Percentiles rank a stretch among this genome's conserved stretches.
phyloP scores from a whole-genome alignment of 768 basidiomycete genomes.

The Steccherinum ochraceum region DNA sequence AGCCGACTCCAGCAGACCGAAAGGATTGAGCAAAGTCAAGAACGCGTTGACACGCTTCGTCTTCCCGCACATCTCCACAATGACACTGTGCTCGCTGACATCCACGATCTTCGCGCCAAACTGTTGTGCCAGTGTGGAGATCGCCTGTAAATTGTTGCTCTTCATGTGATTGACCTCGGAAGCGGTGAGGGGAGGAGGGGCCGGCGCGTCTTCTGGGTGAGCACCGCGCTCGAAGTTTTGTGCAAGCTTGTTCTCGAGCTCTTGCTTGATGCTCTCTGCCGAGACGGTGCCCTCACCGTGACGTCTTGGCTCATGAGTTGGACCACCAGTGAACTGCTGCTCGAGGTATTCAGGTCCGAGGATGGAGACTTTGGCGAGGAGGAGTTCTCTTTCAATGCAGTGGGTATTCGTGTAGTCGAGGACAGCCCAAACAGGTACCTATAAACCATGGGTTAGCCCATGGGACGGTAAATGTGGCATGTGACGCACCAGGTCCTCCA shows the following conservation, averaged over 20 bases:
- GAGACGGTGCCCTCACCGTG: constrained; percentile 14
- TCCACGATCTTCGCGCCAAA: constrained; percentile 94
- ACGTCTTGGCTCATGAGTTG: constrained; percentile 70
- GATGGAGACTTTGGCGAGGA: constrained; percentile 95
- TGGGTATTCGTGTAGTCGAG: constrained; percentile 94
- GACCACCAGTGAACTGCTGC: constrained; percentile 81
- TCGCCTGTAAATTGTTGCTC: constrained; percentile 85
- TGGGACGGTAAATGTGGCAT: no score
- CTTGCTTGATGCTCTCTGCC: constrained; percentile 43
- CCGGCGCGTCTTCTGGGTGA: constrained; percentile 29
- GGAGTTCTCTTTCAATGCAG: constrained; percentile 86
- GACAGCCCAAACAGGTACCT: constrained; percentile 99
- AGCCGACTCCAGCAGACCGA: constrained; percentile 93
- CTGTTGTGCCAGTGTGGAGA: constrained; percentile 76
- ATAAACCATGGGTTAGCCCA: not conserved
- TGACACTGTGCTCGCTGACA: constrained; percentile 90
- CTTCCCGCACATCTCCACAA: constrained; percentile 94
- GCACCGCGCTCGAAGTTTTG: constrained; percentile 69
- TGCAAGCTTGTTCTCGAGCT: constrained; percentile 67
- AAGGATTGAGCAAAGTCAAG: constrained; percentile 84
- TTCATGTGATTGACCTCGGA: constrained; percentile 85
- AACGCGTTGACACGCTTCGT: constrained; percentile 89
- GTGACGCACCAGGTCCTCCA: constrained; percentile 88
- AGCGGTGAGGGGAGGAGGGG: constrained; percentile 35
- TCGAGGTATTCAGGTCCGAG: constrained; percentile 96